These are phyloP conservation scores for Lipomyces spencermartinsiae DNA, from an alignment of 805 yeast genomes.

Conservation along the genomic window DNA sequence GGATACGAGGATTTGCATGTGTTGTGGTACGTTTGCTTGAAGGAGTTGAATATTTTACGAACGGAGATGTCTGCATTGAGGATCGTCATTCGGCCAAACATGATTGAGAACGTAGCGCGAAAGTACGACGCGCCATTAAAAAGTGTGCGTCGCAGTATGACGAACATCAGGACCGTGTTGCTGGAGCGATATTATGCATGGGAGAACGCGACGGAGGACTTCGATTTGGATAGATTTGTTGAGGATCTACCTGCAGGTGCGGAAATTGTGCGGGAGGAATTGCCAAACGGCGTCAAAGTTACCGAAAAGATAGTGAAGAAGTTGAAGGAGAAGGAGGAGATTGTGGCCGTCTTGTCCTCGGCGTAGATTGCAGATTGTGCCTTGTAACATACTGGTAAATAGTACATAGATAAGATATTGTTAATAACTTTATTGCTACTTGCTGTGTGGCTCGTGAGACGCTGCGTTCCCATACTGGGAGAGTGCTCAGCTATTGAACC, in stretches of 20 bases:
- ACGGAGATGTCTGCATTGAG: constrained; percentile 73
- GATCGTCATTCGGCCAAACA: constrained; percentile 41
- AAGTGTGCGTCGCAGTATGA: constrained; percentile 49
- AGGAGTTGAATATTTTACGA: constrained; percentile 78
- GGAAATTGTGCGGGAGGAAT: constrained; percentile 6
- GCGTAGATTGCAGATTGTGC: not conserved
- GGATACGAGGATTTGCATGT: constrained; percentile 90
- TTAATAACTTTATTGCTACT: not conserved
- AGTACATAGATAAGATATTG: not conserved
- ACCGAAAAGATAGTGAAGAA: not conserved
- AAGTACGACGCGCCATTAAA: constrained; percentile 45
- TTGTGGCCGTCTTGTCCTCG: not conserved
- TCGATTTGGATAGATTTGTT: not conserved
- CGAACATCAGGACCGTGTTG: constrained; percentile 83
- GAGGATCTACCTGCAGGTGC: not conserved
- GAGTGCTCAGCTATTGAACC: too few relatives aligned
- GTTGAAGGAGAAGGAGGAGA: not conserved
- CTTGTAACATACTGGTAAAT: constrained; percentile 1
- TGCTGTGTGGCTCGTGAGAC: too few relatives aligned
- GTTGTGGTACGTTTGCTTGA: constrained; percentile 86
- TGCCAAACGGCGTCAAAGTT: not conserved
- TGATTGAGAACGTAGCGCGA: constrained; percentile 49
- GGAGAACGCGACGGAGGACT: constrained; percentile 54
- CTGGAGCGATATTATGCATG: constrained; percentile 82
- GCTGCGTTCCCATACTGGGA: too few relatives aligned